Base-by-base conservation (phyloP, 2,329 filamentous ascomycete genomes). In the Hortaea sp. region DNA sequence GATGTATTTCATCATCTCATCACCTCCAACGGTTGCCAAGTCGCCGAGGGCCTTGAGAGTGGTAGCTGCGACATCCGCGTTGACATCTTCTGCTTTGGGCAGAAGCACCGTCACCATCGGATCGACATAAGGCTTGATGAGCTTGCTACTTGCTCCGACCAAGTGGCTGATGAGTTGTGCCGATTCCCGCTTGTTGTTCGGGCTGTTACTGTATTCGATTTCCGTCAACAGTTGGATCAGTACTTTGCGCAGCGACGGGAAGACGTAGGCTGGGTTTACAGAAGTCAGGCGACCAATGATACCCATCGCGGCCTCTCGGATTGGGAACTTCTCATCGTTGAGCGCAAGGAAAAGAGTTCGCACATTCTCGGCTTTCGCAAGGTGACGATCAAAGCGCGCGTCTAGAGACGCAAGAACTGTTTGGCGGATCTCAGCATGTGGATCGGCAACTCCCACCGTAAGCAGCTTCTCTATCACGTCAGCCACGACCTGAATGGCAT, bases 321-420 rank as follows among this genome's bases (percentile, higher is more conserved):
- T 95, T 2, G 82, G 76, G 54, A 97, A 98, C 1, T 88, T 78
- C 61, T 97, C 90, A 58, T 99, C 92, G 55, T 98, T 95, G 11
- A 98, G 76, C 0, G 92, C 90, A 49, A 97, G 83, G 66, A 99
- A 97, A 0, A 98, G 70, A 10, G 89, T 95, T 13, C 94, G 82
- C 41, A 98, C 94, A 60, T 98, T 98, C 64, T 98, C 90, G 1
- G 94, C 89, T 64, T 95, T 94, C 38, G 88, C 88, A n/a, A 99
- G 75, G 63, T 98, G 92, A 41, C 88, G 83, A 62, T 98, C 92
- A 59, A 99, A 99, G 43, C 92, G 85, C 53, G 86, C 81, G 63
- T 97, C 92, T 7, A 99, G 75, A 12, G 92, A 92, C 42, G 83
- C 81, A 20, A 98, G 75, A 3, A 98, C 90, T 0, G 88, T 94